Percentiles rank a stretch among this genome's conserved stretches.
phyloP scores from a whole-genome alignment of 129 eudicot species.

The Dittrichia graveolens region DNA sequence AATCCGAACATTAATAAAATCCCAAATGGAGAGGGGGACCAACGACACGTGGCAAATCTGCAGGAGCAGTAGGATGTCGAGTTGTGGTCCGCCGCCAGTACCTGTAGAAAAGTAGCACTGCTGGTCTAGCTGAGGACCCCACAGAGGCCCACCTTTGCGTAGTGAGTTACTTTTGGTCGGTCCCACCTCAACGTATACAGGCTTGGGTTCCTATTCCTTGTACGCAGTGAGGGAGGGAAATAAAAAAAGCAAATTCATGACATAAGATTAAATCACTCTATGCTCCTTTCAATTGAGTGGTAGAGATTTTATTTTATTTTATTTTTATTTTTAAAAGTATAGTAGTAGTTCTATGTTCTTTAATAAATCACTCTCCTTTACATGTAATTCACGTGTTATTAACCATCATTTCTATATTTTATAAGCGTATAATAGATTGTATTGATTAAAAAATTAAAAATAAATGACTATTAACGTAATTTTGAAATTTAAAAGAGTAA shows the following conservation, averaged over 20 bases:
- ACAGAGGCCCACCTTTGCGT: background rate
- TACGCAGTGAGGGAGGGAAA: background rate
- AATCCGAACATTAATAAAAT: constrained; percentile 1
- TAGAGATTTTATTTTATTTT: no score
- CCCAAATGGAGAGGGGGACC: constrained; percentile 31
- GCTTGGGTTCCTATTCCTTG: constrained; percentile 8
- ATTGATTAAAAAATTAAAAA: no score
- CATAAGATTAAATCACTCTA: no score
- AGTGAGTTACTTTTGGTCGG: constrained; percentile 16
- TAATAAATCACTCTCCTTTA: no score
- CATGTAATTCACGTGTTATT: no score
- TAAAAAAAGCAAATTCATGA: background rate
- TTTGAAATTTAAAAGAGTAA: no score
- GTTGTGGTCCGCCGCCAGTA: constrained; percentile 49
- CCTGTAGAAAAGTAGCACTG: constrained; percentile 31
- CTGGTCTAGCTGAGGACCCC: constrained; percentile 28
- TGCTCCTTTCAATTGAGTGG: no score
- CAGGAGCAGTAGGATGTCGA: background rate
- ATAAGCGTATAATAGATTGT: no score
- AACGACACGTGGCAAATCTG: constrained; percentile 29
- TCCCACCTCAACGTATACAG: constrained; percentile 13
- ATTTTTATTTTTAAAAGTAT: no score
- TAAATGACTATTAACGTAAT: no score
- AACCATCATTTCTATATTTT: no score
- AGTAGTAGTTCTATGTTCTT: no score